Conservation (phyloP, 1,139 yeast genomes). For the Pichia kudriavzevii region DNA sequence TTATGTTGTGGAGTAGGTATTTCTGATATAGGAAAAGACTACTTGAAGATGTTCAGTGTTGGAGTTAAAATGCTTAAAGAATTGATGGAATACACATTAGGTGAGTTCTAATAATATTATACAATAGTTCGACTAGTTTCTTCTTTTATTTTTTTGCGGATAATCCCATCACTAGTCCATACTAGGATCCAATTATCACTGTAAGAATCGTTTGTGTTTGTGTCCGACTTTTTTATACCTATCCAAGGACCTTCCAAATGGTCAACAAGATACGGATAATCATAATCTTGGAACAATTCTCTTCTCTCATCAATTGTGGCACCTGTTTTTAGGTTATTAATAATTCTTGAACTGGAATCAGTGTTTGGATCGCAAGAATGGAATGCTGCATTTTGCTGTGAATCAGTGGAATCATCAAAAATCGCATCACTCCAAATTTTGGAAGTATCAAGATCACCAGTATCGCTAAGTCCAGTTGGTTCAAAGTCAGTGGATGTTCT, state of each 20-base stretch:
- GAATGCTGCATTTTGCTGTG: no score
- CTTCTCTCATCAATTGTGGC: constrained; percentile 49
- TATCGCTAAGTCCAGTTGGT: no score
- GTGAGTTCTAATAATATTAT: constrained; percentile 5
- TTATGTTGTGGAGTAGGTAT: constrained; percentile 17
- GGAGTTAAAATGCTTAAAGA: constrained; percentile 18
- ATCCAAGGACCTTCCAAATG: constrained; percentile 79
- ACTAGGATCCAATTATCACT: constrained; percentile 30
- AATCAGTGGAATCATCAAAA: background rate
- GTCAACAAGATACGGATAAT: constrained; percentile 64
- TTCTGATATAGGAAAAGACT: constrained; percentile 19
- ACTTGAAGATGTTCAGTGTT: constrained; percentile 21
- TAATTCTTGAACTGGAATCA: constrained; percentile 15
- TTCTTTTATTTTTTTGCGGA: constrained; percentile 34
- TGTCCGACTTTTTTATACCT: constrained; percentile 44
- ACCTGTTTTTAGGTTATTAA: constrained; percentile 12
- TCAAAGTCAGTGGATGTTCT: no score
- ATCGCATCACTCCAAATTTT: constrained; percentile 4
- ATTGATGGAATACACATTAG: constrained; percentile 12
- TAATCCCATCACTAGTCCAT: constrained; percentile 53
- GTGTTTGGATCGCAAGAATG: no score
- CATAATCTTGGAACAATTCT: constrained; percentile 58
- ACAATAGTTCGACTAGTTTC: background rate
- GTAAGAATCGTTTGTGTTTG: constrained; percentile 24
- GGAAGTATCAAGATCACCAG: background rate